phyloP scores from a whole-genome alignment of 2,329 filamentous ascomycete species.

The Apiospora pterosperma region DNA sequence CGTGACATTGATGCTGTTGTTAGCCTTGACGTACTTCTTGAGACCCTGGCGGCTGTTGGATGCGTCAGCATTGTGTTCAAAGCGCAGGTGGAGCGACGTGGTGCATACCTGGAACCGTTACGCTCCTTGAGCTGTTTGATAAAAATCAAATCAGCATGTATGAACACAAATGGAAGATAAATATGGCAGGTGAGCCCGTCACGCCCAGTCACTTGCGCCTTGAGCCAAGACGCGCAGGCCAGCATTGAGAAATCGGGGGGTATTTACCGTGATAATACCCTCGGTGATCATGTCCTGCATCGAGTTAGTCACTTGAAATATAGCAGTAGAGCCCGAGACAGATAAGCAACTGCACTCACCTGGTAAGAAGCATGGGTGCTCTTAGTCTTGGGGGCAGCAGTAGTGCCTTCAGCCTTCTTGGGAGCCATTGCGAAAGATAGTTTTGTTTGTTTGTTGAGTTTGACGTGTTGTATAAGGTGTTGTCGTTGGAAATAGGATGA shows the following conservation, averaged over 20 bases:
- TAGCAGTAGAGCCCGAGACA: constrained; percentile 12
- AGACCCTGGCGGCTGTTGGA: constrained; percentile 50
- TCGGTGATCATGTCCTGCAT: constrained; percentile 60
- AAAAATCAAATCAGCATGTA: constrained; percentile 36
- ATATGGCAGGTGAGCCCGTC: neutral
- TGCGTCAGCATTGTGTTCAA: constrained; percentile 26
- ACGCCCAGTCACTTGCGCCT: neutral
- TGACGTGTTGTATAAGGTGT: constrained; percentile 17
- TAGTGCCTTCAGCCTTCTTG: constrained; percentile 49
- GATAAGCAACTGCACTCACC: constrained; percentile 37
- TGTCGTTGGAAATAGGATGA: constrained; percentile 10
- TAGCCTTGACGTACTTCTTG: constrained; percentile 52
- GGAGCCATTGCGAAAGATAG: constrained; percentile 48
- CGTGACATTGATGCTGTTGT: constrained; percentile 29
- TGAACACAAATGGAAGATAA: constrained; percentile 9
- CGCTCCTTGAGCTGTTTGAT: constrained; percentile 55
- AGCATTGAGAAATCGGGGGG: constrained; percentile 25
- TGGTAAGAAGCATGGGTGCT: constrained; percentile 54
- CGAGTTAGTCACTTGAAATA: constrained; percentile 30
- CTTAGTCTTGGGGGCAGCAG: constrained; percentile 48
- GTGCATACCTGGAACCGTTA: constrained; percentile 51
- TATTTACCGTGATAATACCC: constrained; percentile 58
- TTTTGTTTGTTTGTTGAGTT: constrained; percentile 10
- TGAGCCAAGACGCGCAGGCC: constrained; percentile 12
- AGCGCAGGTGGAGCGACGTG: neutral